Base-by-base conservation (phyloP, 495 filamentous ascomycete species). In the Penicillium arizonense region DNA sequence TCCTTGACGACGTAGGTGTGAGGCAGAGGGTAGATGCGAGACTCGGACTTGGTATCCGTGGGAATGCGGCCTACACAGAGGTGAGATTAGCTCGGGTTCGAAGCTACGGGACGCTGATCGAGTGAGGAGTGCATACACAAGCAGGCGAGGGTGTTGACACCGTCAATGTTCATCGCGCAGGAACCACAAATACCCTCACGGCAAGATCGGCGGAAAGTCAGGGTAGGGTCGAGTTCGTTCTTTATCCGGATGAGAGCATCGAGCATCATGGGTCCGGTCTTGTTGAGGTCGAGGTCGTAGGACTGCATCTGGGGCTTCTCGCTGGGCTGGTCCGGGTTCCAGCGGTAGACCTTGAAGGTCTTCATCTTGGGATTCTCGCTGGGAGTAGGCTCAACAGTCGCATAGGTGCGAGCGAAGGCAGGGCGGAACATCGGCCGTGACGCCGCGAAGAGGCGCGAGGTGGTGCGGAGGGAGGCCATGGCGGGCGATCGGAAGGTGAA, bases 1-100 rank as follows among this genome's bases (percentile, higher is more conserved):
- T 98, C 94, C 84, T 96, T 98, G 76, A 98, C 93, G 59, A 97
- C 88, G 79, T 96, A 98, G 70, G 91, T 98, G 81, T 98, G 94
- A 56, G 94, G 94, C 52, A 98, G 82, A 12, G 94, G 94, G 77
- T 98, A 98, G 80, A 98, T 94, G 80, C 96, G 94, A 63, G 89
- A 80, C 60, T 96, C 89, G 58, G 86, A 77, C 56, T 67, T 71
- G 50, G 86, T 85, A 48, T 96, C 90, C 58, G 86, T 84, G 38
- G 95, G 91, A 55, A 97, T 98, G 58, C 94, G 93, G 83, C 92
- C 92, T 97, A 61, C 53, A 49, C 28, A 55, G 4, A 33, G 10
- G 13, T 43, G 24, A 38, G 53, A 18, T 49, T 36, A 43, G 37
- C 41, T 12, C 41, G 4, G 4, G 28, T 36, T 47, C 10, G 12